These are phyloP conservation scores for Heterobasidion occidentale DNA, from an alignment of 1,284 basidiomycete genomes.

Conservation along the genomic window DNA sequence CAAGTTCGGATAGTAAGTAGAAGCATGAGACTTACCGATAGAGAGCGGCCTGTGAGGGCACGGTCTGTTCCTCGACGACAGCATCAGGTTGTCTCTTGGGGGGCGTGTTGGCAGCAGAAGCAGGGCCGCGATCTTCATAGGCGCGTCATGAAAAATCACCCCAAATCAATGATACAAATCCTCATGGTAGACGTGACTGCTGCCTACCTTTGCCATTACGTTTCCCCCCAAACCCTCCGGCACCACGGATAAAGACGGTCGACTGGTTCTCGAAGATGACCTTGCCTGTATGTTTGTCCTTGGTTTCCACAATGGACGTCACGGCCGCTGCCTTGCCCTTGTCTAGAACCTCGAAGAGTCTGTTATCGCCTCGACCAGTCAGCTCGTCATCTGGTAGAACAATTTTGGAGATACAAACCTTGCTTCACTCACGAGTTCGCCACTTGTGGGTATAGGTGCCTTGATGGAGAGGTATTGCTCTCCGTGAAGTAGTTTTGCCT, in stretches of 20 bases:
- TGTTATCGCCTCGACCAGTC: constrained; percentile 18
- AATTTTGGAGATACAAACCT: constrained; percentile 33
- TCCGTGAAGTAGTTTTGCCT: constrained; percentile 95
- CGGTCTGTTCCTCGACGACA: constrained; percentile 83
- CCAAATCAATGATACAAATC: neutral
- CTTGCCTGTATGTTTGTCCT: constrained; percentile 73
- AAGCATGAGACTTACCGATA: constrained; percentile 56
- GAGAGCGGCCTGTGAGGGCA: constrained; percentile 76
- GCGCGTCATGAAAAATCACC: neutral
- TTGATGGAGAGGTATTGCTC: constrained; percentile 95
- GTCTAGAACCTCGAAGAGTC: constrained; percentile 75
- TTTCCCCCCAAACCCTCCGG: constrained; percentile 94
- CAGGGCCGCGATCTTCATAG: constrained; percentile 82
- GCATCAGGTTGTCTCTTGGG: constrained; percentile 83
- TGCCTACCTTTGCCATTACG: constrained; percentile 67
- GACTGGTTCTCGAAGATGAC: constrained; percentile 90
- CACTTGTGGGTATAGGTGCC: constrained; percentile 81
- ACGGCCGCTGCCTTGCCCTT: constrained; percentile 92
- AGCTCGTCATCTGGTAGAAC: neutral
- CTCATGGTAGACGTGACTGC: neutral
- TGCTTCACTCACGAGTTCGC: constrained; percentile 73
- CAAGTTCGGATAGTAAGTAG: too few species aligned
- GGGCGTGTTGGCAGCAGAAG: constrained; percentile 77
- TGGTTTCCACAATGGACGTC: constrained; percentile 71
- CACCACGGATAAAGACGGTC: constrained; percentile 89